Percentiles rank a stretch among this genome's conserved stretches.
phyloP scores from a whole-genome alignment of 148 eudicot species.

The Rhododendron williamsianum region DNA sequence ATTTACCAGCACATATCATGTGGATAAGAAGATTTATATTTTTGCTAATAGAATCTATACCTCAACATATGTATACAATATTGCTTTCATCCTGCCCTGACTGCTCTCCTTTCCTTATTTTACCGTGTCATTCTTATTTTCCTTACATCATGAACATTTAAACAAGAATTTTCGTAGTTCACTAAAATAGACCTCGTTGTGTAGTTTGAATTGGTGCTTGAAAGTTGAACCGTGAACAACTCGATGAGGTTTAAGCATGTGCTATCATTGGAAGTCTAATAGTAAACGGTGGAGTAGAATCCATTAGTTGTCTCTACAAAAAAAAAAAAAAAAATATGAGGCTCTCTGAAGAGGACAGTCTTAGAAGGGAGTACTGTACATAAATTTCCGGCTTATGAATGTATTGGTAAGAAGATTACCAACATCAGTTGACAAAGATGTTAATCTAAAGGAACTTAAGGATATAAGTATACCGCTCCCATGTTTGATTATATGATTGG shows the following conservation, averaged over 20 bases:
- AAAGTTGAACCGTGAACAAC: not conserved
- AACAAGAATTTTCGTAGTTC: not conserved
- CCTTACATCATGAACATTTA: not conserved
- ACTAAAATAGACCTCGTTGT: not conserved
- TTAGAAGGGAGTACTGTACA: not conserved
- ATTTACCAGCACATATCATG: not conserved
- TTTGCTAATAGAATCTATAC: not conserved
- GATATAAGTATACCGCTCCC: not conserved
- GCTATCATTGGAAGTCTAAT: not conserved
- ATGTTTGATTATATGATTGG: not conserved
- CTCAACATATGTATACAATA: not conserved
- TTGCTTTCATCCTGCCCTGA: too few relatives aligned
- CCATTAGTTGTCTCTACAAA: not conserved
- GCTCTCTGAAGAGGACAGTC: not conserved
- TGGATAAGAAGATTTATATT: not conserved
- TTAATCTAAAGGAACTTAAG: not conserved
- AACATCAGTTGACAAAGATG: not conserved
- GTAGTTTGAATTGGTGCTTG: not conserved
- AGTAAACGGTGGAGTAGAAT: not conserved
- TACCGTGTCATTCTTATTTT: not conserved
- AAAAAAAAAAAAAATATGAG: not conserved
- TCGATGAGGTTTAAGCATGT: not conserved
- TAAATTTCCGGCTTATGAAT: not conserved
- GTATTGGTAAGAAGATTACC: not conserved
- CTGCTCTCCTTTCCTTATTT: not conserved